Evolutionary conservation across 2,329 filamentous ascomycete species (phyloP).

Genomic region (Sarocladiaceae sp.): DNA sequence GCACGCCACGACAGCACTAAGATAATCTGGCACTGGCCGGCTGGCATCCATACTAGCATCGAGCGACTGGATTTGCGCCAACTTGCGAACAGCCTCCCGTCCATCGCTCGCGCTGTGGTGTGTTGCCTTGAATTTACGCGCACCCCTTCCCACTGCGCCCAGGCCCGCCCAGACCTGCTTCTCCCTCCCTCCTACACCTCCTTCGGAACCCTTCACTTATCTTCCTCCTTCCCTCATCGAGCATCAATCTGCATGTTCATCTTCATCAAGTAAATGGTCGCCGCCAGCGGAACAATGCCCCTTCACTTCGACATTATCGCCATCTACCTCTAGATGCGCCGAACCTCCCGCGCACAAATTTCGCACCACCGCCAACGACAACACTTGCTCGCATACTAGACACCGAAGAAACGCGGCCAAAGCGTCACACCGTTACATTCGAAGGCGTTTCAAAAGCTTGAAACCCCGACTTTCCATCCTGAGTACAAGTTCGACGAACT

Average conservation of each 20-base stretch:
- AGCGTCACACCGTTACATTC: too few relatives aligned
- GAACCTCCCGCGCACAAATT: too few relatives aligned
- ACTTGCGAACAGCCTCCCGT: not conserved
- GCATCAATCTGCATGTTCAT: not conserved
- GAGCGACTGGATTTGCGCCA: not conserved
- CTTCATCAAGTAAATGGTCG: not conserved
- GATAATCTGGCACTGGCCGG: not conserved
- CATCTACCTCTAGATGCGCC: conserved; percentile 8
- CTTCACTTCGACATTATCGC: conserved; percentile 7
- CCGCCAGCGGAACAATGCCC: conserved; percentile 8
- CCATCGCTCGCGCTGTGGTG: not conserved
- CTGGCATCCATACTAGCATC: not conserved
- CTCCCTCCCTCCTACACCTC: conserved; percentile 1
- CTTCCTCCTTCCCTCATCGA: not conserved
- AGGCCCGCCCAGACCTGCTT: not conserved
- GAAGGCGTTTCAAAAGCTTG: too few relatives aligned
- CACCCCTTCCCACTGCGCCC: not conserved
- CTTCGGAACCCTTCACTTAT: not conserved
- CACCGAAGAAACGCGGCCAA: too few relatives aligned
- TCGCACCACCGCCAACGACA: not conserved
- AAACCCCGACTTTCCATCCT: too few relatives aligned
- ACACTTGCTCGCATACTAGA: not conserved
- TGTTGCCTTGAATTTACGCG: not conserved
- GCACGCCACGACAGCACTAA: too few relatives aligned
- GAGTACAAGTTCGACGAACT: too few relatives aligned